Percentiles rank a stretch among this genome's conserved stretches.
phyloP scores from a whole-genome alignment of 495 filamentous ascomycete genomes.

The Xylaria longipes region DNA sequence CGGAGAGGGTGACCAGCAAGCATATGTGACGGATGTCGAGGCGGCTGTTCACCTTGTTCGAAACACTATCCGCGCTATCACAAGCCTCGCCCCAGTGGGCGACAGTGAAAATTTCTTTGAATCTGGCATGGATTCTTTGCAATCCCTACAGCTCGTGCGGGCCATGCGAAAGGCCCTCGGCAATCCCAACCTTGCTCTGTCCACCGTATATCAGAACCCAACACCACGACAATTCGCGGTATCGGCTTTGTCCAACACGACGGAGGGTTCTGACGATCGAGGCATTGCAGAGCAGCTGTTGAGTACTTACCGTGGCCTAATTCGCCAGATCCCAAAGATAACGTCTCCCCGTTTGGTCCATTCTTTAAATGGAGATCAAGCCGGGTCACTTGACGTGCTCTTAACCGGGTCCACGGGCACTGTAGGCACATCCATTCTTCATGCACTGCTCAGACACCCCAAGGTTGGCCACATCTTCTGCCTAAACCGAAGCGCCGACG shows the following conservation, averaged over 20 bases:
- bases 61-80: slow-evolving; percentile 8
- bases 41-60: neutral
- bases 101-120: slow-evolving; percentile 47
- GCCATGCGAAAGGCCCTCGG: slow-evolving; percentile 29
- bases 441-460: slow-evolving; percentile 40
- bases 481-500: slow-evolving; percentile 58
- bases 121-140: slow-evolving; percentile 55
- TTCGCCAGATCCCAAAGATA: slow-evolving; percentile 2
- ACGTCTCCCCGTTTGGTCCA: too few species aligned
- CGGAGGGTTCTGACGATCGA: neutral
- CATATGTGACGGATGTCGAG: neutral
- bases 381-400: slow-evolving; percentile 47
- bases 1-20: neutral
- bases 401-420: slow-evolving; percentile 68
- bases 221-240: slow-evolving; percentile 36
- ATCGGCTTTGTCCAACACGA: neutral
- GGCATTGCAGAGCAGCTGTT: neutral
- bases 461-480: slow-evolving; percentile 57
- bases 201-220: slow-evolving; percentile 42
- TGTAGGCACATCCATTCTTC: slow-evolving; percentile 62
- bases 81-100: slow-evolving; percentile 26
- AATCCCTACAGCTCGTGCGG: slow-evolving; percentile 39
- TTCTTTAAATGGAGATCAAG: slow-evolving; percentile 33
- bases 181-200: slow-evolving; percentile 25
- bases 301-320: neutral